Evolutionary conservation across 225 moss, liverwort and hornwort genomes (phyloP), one percentile per base, ranked within the genome.

Genomic region (Pseudoscleropodium purum): DNA sequence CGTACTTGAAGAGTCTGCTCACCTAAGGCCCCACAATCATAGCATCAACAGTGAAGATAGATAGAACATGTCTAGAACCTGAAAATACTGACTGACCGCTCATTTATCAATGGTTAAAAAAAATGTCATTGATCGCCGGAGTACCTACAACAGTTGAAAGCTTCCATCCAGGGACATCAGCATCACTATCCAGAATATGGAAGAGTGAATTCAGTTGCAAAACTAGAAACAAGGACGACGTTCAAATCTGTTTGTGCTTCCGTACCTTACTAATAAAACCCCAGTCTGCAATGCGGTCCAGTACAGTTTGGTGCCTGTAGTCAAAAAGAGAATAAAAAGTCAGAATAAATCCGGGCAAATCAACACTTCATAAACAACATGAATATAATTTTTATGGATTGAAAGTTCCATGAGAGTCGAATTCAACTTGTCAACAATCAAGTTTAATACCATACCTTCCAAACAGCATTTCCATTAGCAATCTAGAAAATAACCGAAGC

Each of bases 211-310:
- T 85, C 66, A 82, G 70, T 51, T 88, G 49, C 51, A 77, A 57
- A 88, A 52, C 39, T 17, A 62, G 31, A 41, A 77, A 82, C 57
- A 82, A 72, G 47, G 45, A 87, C 73, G 57, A 87, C 19, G 18
- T 65, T 73, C 56, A 74, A 82, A 85, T 37, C 65, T 43, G 13
- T 57, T 61, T 59, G 52, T 81, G 82, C 54, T 70, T 88, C 76
- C 87, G 75, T 84, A 98, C 97, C 97, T 95, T 94, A 87, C 91
- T 92, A 61, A 98, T 89, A 69, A 87, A 89, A 87, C 92, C 86
- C 95, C 95, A 98, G 88, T 96, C 93, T 76, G 95, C 92, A 88
- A 98, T 92, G 87, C 96, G 96, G 39, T 90, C 87, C 81, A 98
- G 88, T 77, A 93, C 93, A 89, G 89, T 92, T 89, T 95, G 95